These are phyloP conservation scores for Leccinum rimulosum DNA, from an alignment of 768 basidiomycete species.

Conservation along the genomic window DNA sequence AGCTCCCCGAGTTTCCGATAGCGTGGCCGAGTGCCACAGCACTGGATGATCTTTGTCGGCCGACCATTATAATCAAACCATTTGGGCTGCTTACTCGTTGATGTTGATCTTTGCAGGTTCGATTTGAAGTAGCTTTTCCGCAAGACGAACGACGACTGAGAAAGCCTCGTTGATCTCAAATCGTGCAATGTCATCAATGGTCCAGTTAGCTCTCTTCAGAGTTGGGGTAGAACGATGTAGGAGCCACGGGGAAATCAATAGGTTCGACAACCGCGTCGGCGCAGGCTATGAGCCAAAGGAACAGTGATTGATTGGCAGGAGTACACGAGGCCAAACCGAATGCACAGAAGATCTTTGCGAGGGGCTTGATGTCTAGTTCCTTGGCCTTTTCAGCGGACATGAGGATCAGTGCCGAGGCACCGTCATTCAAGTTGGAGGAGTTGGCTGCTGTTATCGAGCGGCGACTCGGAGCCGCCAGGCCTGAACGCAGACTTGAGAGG, in stretches of 20 bases:
- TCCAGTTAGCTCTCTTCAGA: constrained; percentile 81
- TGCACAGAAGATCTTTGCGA: constrained; percentile 94
- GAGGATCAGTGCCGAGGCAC: constrained; percentile 91
- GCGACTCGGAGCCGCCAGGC: constrained; percentile 48
- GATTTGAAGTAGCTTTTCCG: constrained; percentile 82
- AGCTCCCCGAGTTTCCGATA: constrained; percentile 90
- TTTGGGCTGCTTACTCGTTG: constrained; percentile 59
- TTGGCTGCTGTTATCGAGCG: constrained; percentile 96
- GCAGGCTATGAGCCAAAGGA: constrained; percentile 57
- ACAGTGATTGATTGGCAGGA: constrained; percentile 2
- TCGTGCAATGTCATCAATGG: constrained; percentile 77
- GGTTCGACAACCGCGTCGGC: constrained; percentile 97
- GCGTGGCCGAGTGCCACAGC: constrained; percentile 96
- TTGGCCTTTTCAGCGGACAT: constrained; percentile 92
- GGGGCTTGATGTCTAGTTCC: constrained; percentile 85
- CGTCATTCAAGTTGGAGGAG: constrained; percentile 92
- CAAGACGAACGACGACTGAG: constrained; percentile 88
- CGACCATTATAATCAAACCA: constrained; percentile 2
- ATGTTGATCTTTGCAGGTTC: constrained; percentile 89
- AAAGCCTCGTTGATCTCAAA: constrained; percentile 99
- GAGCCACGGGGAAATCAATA: constrained; percentile 95
- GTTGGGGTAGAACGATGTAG: constrained; percentile 88
- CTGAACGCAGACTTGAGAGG: constrained; percentile 90
- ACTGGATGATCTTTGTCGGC: constrained; percentile 41
- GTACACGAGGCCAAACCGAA: constrained; percentile 10